These are phyloP conservation scores for Mycena kentingensis DNA, from an alignment of 768 basidiomycete species.

Conservation along the genomic window DNA sequence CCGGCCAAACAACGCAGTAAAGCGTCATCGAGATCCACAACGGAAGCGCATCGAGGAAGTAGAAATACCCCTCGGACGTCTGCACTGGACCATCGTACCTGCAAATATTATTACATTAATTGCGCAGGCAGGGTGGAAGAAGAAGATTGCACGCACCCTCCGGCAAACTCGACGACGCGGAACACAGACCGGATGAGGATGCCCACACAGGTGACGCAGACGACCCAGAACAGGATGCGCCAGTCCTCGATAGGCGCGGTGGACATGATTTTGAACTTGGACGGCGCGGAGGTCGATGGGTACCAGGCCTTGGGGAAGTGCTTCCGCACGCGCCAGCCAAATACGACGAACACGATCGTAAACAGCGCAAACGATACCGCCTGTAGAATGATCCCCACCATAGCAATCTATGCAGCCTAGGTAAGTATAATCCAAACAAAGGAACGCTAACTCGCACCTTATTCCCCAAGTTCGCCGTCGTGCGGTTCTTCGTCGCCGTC, in stretches of 20 bases:
- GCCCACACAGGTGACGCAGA: slow-evolving; percentile 8
- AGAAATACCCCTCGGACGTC: slow-evolving; percentile 53
- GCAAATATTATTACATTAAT: background rate
- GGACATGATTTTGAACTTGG: slow-evolving; percentile 2
- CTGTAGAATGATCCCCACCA: slow-evolving; percentile 47
- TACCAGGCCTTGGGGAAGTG: slow-evolving; percentile 8
- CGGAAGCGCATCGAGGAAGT: slow-evolving; percentile 54
- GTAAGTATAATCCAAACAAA: too few species aligned
- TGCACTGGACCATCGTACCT: slow-evolving; percentile 38
- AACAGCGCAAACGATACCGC: slow-evolving; percentile 44
- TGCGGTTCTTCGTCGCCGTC: slow-evolving; percentile 25
- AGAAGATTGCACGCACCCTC: slow-evolving; percentile 37
- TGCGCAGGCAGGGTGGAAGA: background rate
- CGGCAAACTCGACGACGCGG: slow-evolving; percentile 48
- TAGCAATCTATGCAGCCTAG: slow-evolving; percentile 34
- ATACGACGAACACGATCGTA: slow-evolving; percentile 35
- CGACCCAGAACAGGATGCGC: slow-evolving; percentile 7
- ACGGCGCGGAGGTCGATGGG: background rate
- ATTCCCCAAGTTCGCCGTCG: slow-evolving; percentile 23
- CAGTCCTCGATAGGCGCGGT: slow-evolving; percentile 15
- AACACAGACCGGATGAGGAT: slow-evolving; percentile 51
- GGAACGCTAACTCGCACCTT: too few species aligned
- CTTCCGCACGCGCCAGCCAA: slow-evolving; percentile 26
- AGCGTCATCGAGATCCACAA: slow-evolving; percentile 47
- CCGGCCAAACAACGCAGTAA: slow-evolving; percentile 33